Evolutionary conservation across 192 early-diverging fungal species (phyloP).

Genomic region (Chytriomyces hyalinus): DNA sequence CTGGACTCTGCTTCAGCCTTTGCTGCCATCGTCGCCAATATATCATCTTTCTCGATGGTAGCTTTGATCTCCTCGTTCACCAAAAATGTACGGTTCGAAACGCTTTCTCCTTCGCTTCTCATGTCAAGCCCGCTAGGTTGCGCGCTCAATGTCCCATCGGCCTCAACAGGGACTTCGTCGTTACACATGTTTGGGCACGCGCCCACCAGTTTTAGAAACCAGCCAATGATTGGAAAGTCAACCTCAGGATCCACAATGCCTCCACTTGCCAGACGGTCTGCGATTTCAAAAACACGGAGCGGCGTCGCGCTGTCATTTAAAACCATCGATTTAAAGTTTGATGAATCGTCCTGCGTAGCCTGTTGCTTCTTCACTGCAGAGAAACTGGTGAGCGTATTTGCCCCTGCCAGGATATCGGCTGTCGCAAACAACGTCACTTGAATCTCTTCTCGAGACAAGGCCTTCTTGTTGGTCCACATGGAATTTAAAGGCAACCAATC

Average conservation of each 20-base stretch:
- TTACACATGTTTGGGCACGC: slow-evolving; percentile 9
- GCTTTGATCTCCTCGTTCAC: not conserved
- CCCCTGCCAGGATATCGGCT: slow-evolving; percentile 11
- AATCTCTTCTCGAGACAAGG: slow-evolving; percentile 19
- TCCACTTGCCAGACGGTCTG: slow-evolving; percentile 16
- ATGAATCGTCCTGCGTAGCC: slow-evolving; percentile 13
- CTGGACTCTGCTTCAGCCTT: slow-evolving; percentile 4
- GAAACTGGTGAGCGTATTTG: slow-evolving; percentile 14
- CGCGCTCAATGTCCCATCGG: not conserved
- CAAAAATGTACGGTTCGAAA: not conserved
- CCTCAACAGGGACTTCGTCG: slow-evolving; percentile 8
- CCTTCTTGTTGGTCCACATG: slow-evolving; percentile 17
- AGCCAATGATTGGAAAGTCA: slow-evolving; percentile 21
- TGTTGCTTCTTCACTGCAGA: slow-evolving; percentile 9
- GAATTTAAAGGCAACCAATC: slow-evolving; percentile 18
- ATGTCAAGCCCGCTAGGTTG: not conserved
- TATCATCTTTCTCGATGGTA: slow-evolving; percentile 21
- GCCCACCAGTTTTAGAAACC: slow-evolving; percentile 19
- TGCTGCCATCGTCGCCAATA: slow-evolving; percentile 12
- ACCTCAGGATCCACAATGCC: slow-evolving; percentile 11
- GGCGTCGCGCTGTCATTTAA: slow-evolving; percentile 9
- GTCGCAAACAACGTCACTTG: slow-evolving; percentile 21
- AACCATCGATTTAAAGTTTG: slow-evolving; percentile 5
- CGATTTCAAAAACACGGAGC: slow-evolving; percentile 23
- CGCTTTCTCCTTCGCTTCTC: not conserved